phyloP scores from a whole-genome alignment of 2,329 filamentous ascomycete genomes.

The Colletotrichum orbiculare region DNA sequence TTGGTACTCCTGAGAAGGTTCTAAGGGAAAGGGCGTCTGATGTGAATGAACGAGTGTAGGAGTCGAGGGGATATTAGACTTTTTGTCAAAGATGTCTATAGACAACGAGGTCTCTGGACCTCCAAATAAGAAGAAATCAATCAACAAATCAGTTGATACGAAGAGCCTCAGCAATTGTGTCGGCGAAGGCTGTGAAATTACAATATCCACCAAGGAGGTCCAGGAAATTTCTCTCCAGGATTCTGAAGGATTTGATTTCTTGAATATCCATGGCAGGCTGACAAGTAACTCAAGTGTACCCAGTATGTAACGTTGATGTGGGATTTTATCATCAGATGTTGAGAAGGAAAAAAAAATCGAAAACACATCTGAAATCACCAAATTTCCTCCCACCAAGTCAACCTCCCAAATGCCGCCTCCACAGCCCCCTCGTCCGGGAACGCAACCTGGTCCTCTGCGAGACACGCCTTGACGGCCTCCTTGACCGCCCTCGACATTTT shows the following conservation, averaged over 20 bases:
- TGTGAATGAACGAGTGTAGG: not conserved
- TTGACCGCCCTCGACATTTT: conserved; percentile 69
- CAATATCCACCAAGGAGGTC: too few species aligned
- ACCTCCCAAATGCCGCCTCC: conserved; percentile 48
- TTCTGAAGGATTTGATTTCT: too few species aligned
- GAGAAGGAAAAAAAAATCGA: too few species aligned
- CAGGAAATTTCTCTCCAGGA: too few species aligned
- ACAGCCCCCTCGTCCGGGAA: conserved; percentile 49
- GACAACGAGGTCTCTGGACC: not conserved
- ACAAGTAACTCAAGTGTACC: too few species aligned
- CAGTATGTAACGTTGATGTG: too few species aligned
- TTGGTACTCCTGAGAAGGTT: not conserved
- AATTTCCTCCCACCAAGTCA: conserved; percentile 68
- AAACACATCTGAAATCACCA: conserved; percentile 53
- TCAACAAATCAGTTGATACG: not conserved
- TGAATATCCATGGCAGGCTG: too few species aligned
- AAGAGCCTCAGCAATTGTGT: not conserved
- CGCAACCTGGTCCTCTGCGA: conserved; percentile 51
- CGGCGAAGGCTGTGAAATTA: too few species aligned
- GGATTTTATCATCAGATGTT: too few species aligned
- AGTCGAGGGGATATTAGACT: not conserved
- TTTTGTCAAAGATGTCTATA: not conserved
- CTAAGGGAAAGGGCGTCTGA: not conserved
- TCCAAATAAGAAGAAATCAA: not conserved
- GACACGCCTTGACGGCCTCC: conserved; percentile 59